Evolutionary conservation across 352 stramenopile species (phyloP), one percentile per base, ranked within the genome.

Genomic region (Phytophthora aleatoria): DNA sequence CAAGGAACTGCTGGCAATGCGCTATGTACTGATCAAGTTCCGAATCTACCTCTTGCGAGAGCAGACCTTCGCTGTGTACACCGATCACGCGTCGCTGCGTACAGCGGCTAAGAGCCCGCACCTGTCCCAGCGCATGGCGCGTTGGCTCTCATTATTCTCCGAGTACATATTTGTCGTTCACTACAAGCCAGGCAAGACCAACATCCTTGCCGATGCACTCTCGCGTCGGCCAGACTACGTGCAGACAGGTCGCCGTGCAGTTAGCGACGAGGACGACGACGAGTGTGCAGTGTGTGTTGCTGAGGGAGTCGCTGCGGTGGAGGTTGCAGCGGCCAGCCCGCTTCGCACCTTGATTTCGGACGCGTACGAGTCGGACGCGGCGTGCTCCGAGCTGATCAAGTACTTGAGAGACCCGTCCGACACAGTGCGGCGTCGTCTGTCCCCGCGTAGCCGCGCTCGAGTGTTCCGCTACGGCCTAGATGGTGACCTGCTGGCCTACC

Each of bases 11-110:
- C 28, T 33, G 28, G 28, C 28, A 4, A 33, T 33, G 38, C 38
- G 3, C 11, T 43, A 43, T 8, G 38, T 8, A 15, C 10, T 43
- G 4, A 43, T 43, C 38, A 43, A 43, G 38, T 43, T 20, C 38
- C 10, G 38, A 5, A 8, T 15, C 15, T 16, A 43, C 38, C 38
- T 43, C 0, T 36, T 81, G 10, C 60, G 69, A 7, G 48, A 64
- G 10, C 15, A 57, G 2, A 57, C 28, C 1, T 80, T 69, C 30
- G 61, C 33, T n/a, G 11, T 75, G 0, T 69, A 77, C 36, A 20
- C 20, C 20, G 20, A 20, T 20, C 20, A 20, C 20, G 20, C 20
- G 20, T 70, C 62, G 35, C 57, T 12, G 8, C 35, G 35, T 4
- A 41, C 35, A 1, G 35, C 35, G 10, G 10, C 35, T 4, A 41